Percentiles rank a stretch among this genome's conserved stretches.
Evolutionary conservation across 331 rosid species (phyloP).

Genomic region (Dryas integrifolia): DNA sequence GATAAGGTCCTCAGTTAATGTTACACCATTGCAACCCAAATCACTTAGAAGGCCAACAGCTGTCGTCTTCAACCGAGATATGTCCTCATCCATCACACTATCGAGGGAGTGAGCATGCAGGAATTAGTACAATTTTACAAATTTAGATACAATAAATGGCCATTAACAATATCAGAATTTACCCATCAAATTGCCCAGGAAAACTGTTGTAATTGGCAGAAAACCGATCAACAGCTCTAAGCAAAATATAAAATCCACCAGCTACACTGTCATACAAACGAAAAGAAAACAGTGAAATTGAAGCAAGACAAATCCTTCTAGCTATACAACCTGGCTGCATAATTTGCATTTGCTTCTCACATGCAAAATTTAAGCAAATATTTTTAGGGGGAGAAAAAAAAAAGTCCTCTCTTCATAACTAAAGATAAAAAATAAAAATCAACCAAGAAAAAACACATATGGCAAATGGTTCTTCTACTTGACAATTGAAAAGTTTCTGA

Average conservation of each 20-base stretch:
- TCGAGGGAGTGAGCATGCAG: slow-evolving; percentile 24
- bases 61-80: slow-evolving; percentile 81
- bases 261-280: slow-evolving; percentile 53
- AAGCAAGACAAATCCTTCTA: slow-evolving; percentile 25
- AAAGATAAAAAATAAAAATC: background rate
- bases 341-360: background rate
- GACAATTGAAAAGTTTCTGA: background rate
- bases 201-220: slow-evolving; percentile 90
- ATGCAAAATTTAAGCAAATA: background rate
- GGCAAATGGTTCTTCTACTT: background rate
- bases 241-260: slow-evolving; percentile 77
- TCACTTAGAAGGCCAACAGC: slow-evolving; percentile 74
- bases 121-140: background rate
- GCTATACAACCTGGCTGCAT: background rate
- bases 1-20: slow-evolving; percentile 88
- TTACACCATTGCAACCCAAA: slow-evolving; percentile 84
- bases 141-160: background rate
- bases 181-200: slow-evolving; percentile 94
- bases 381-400: background rate
- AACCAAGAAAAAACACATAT: background rate
- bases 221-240: slow-evolving; percentile 94
- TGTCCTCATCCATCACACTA: slow-evolving; percentile 93
- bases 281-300: slow-evolving; percentile 24
- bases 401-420: background rate
- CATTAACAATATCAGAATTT: slow-evolving; percentile 17